phyloP scores from a whole-genome alignment of 2,329 filamentous ascomycete genomes.

The Hypomyces rosellus region DNA sequence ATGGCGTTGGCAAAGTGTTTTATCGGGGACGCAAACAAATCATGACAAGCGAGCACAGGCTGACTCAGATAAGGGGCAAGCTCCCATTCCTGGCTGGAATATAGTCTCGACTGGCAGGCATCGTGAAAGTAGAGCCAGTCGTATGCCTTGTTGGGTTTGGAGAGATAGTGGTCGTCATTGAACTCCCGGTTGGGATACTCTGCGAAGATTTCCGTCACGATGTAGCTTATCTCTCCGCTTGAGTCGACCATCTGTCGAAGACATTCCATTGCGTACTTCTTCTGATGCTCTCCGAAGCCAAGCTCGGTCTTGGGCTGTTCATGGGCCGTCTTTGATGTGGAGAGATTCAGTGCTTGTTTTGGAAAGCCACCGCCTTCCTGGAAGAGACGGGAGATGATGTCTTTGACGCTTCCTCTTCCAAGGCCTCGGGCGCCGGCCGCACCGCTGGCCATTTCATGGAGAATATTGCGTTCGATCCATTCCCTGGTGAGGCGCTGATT shows the following conservation, averaged over 20 bases:
- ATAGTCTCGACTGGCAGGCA: slow-evolving; percentile 69
- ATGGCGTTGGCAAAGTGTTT: slow-evolving; percentile 37
- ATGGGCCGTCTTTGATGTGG: slow-evolving; percentile 37
- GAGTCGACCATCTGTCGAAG: slow-evolving; percentile 72
- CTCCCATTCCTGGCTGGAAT: slow-evolving; percentile 87
- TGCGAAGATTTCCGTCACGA: slow-evolving; percentile 77
- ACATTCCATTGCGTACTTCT: slow-evolving; percentile 65
- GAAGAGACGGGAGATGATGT: slow-evolving; percentile 73
- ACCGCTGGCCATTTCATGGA: slow-evolving; percentile 61
- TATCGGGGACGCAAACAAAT: slow-evolving; percentile 74
- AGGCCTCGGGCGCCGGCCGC: slow-evolving; percentile 65
- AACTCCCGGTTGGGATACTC: slow-evolving; percentile 82
- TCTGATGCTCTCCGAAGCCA: slow-evolving; percentile 65
- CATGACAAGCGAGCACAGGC: slow-evolving; percentile 81
- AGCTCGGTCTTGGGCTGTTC: slow-evolving; percentile 55
- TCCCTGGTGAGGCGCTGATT: slow-evolving; percentile 56
- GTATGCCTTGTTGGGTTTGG: slow-evolving; percentile 80
- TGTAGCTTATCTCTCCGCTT: slow-evolving; percentile 69
- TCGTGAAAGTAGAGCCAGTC: slow-evolving; percentile 98
- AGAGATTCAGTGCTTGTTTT: slow-evolving; percentile 42
- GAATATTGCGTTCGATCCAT: slow-evolving; percentile 70
- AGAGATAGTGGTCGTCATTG: slow-evolving; percentile 87
- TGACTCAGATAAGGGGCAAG: slow-evolving; percentile 80
- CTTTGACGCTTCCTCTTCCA: slow-evolving; percentile 64
- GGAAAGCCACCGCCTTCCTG: slow-evolving; percentile 73